Evolutionary conservation across 192 early-diverging fungal genomes (phyloP), one percentile per base, ranked within the genome.

Genomic region (Geranomyces variabilis): DNA sequence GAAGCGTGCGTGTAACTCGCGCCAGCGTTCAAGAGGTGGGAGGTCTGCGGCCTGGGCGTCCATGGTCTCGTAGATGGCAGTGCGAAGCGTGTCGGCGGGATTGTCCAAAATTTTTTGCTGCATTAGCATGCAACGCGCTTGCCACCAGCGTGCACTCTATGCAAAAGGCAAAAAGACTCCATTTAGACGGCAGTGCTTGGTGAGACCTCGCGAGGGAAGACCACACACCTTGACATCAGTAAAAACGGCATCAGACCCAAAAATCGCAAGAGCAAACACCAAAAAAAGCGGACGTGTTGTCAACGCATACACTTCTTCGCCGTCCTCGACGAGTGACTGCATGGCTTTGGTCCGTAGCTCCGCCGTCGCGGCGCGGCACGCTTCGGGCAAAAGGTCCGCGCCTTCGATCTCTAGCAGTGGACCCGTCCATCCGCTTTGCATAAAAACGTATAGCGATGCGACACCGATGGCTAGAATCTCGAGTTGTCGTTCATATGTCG

Each of bases 391-490:
- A 13, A 93, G 49, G 12, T 83, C 71, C 17, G 77, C 75, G 0
- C 88, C 75, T 63, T 91, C 86, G 9, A 91, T 75, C 12, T 77
- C 75, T 13, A 96, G 49, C 7, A 80, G 71, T 8, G 96, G 96
- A 5, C 96, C 96, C 0, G 96, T 98, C 92, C 93, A 96, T 63
- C 86, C 88, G 34, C 83, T 80, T 80, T 98, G 94, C 21, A 95
- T 70, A 81, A 98, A 98, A 21, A 85, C 80, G 31, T 89, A 87
- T n/a, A 98, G 81, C 34, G 83, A 83, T 0, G 91, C 89, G 24
- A 89, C 84, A 41, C 83, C 92, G 13, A 95, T 69, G 24, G 66
- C 66, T 24, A 91, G 76, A 13, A 91, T 43, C 29, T 77, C 14
- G 26, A 75, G 43, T 58, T 73, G 71, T n/a, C 21, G 48, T 43